These are phyloP conservation scores for Colletotrichum euphorbiae DNA, from an alignment of 2,329 filamentous ascomycete species.

Conservation along the genomic window DNA sequence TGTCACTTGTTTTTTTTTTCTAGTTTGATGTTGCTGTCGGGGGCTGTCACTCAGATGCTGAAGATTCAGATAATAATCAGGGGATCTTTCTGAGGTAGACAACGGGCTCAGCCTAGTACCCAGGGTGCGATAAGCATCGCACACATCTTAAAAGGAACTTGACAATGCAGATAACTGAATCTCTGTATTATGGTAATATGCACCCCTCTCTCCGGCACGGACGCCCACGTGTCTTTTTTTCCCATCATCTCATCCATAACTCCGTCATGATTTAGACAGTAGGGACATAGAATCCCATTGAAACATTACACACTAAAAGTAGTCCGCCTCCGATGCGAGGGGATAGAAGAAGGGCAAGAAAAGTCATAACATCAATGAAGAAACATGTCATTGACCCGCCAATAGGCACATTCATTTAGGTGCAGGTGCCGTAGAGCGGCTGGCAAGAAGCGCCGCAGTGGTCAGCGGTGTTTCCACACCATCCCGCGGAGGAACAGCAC, in stretches of 20 bases:
- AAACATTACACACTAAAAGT: slow-evolving; percentile 30
- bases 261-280: background rate
- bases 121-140: too few species aligned
- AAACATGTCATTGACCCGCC: background rate
- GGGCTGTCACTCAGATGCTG: too few species aligned
- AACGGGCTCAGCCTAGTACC: too few species aligned
- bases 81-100: too few species aligned
- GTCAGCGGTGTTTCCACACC: slow-evolving; percentile 53
- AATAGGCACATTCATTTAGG: background rate
- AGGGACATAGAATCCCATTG: background rate
- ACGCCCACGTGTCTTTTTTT: background rate
- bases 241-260: slow-evolving; percentile 2
- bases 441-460: slow-evolving; percentile 56
- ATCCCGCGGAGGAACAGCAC: slow-evolving; percentile 48
- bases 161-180: too few species aligned
- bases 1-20: too few species aligned
- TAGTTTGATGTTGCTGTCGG: too few species aligned
- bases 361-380: background rate
- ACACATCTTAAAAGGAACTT: too few species aligned
- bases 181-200: too few species aligned
- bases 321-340: background rate
- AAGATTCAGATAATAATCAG: too few species aligned
- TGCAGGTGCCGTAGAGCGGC: slow-evolving; percentile 44
- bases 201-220: too few species aligned
- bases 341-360: background rate